Evolutionary conservation across 306 rosid genomes (phyloP).

Genomic region (Carpinus fangiana): DNA sequence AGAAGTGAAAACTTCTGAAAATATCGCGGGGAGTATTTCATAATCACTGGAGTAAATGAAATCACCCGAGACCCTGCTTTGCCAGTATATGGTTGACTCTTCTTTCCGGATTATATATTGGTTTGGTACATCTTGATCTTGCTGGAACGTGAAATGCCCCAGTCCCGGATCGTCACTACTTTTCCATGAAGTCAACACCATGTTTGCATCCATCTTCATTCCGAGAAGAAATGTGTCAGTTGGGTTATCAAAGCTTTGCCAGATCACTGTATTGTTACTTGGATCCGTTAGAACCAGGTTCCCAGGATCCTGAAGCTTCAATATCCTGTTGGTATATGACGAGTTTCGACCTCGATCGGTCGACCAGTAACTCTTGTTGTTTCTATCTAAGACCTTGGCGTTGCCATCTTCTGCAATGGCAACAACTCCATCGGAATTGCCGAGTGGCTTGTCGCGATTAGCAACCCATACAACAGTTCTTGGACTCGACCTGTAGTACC

Average conservation of each 20-base stretch:
- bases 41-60: neutral
- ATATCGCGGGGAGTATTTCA: too few relatives aligned
- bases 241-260: conserved; percentile 53
- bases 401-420: conserved; percentile 34
- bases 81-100: neutral
- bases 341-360: neutral
- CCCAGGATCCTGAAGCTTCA: conserved; percentile 45
- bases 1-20: too few relatives aligned
- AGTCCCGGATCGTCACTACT: neutral
- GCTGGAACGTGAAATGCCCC: conserved; percentile 30
- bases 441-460: conserved; percentile 24
- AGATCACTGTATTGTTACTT: neutral
- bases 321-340: neutral
- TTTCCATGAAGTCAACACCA: conserved; percentile 38
- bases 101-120: neutral
- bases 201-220: conserved; percentile 35
- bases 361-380: conserved; percentile 14
- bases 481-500: conserved; percentile 10
- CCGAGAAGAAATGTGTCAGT: conserved; percentile 52
- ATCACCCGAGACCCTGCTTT: neutral
- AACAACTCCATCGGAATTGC: conserved; percentile 20
- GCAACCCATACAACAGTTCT: conserved; percentile 52
- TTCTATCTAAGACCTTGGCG: conserved; percentile 14
- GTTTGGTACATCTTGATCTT: neutral
- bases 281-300: conserved; percentile 30